Evolutionary conservation across 1,284 basidiomycete species (phyloP).

Genomic region (Cerioporus squamosus): DNA sequence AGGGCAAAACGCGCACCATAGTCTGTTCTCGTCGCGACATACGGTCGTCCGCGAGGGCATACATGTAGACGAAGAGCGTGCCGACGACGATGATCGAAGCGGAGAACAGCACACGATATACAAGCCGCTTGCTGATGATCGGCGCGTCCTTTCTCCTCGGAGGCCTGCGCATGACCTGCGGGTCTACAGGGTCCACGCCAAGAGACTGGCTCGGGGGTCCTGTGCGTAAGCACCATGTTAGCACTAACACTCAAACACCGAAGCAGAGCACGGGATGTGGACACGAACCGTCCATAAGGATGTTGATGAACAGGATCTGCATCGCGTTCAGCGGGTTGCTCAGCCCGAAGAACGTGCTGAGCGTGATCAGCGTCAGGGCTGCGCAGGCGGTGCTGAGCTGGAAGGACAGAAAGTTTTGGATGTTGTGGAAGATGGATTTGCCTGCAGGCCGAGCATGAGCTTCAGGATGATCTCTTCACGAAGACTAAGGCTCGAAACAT

Average conservation of each 20-base stretch:
- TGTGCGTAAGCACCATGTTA: conserved; percentile 30
- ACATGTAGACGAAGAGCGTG: conserved; percentile 87
- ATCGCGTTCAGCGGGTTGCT: conserved; percentile 96
- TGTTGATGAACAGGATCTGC: conserved; percentile 99
- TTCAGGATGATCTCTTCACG: not conserved
- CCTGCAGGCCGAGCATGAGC: conserved; percentile 46
- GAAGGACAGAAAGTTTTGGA: conserved; percentile 97
- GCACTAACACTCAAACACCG: not conserved
- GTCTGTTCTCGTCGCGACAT: conserved; percentile 90
- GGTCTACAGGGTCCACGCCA: conserved; percentile 95
- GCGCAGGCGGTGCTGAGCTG: conserved; percentile 97
- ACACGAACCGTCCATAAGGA: conserved; percentile 91
- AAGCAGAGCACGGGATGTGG: not conserved
- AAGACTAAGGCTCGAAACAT: conserved; percentile 20
- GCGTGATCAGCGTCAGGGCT: conserved; percentile 91
- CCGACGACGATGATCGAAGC: conserved; percentile 90
- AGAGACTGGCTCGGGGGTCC: conserved; percentile 96
- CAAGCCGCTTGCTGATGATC: conserved; percentile 77
- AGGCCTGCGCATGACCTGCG: conserved; percentile 86
- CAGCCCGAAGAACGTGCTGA: conserved; percentile 88
- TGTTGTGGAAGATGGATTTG: conserved; percentile 98
- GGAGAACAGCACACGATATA: conserved; percentile 86
- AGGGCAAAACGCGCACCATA: conserved; percentile 61
- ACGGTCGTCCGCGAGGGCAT: conserved; percentile 79
- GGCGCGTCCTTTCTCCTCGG: conserved; percentile 90